Evolutionary conservation across 257 asterid genomes (phyloP).

Genomic region (Fraxinus quadrangulata): DNA sequence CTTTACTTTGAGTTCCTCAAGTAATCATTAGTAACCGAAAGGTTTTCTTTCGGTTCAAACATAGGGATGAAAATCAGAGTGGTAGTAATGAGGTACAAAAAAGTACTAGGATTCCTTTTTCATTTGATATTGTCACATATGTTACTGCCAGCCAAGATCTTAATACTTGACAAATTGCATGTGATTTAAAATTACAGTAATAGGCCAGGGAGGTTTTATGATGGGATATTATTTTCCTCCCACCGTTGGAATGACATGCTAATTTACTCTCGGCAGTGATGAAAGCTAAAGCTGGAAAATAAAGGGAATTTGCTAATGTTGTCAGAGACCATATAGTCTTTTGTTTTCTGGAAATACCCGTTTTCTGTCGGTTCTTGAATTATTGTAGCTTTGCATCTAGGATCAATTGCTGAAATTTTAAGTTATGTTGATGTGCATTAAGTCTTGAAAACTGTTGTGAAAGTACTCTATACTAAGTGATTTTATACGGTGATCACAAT

Average conservation of each 20-base stretch:
- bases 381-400: not conserved
- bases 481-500: too few species aligned
- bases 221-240: constrained; percentile 1
- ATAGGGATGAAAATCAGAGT: not conserved
- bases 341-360: not conserved
- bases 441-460: not conserved
- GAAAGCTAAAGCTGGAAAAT: not conserved
- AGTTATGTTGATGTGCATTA: not conserved
- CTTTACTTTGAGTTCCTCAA: constrained; percentile 4
- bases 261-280: not conserved
- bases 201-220: not conserved
- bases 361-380: not conserved
- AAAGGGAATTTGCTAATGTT: constrained; percentile 2
- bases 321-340: not conserved
- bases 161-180: not conserved
- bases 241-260: not conserved
- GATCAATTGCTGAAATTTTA: constrained; percentile 8
- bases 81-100: not conserved
- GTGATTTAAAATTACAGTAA: not conserved
- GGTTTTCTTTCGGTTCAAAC: not conserved
- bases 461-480: too few species aligned
- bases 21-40: not conserved
- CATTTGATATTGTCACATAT: not conserved
- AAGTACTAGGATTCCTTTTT: not conserved
- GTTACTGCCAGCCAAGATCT: not conserved